These are phyloP conservation scores for Lipomyces starkeyi DNA, from an alignment of 805 yeast species.

Conservation along the genomic window DNA sequence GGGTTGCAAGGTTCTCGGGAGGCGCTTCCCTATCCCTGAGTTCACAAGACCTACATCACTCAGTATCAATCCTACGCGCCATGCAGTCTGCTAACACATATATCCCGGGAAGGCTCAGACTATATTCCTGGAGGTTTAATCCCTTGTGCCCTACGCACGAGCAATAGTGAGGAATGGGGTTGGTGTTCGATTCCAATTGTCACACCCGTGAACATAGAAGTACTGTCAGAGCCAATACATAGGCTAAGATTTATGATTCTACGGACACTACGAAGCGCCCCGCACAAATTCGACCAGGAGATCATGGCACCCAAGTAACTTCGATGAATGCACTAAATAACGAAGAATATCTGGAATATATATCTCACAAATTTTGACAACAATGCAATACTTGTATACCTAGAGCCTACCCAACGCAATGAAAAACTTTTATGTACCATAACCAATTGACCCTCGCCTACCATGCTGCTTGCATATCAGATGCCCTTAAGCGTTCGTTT, in stretches of 20 bases:
- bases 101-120: not conserved
- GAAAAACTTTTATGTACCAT: not conserved
- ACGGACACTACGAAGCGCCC: not conserved
- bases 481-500: constrained; percentile 24
- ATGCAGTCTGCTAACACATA: not conserved
- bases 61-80: not conserved
- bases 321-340: not conserved
- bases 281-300: too few species aligned
- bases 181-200: not conserved
- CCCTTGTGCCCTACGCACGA: not conserved
- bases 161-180: not conserved
- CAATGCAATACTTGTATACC: not conserved
- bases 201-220: too few species aligned
- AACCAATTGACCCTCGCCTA: not conserved
- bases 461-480: constrained; percentile 14
- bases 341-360: not conserved
- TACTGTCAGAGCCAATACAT: not conserved
- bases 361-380: not conserved
- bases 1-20: not conserved
- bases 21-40: not conserved
- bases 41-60: too few species aligned
- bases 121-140: too few species aligned
- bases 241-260: not conserved
- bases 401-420: not conserved
- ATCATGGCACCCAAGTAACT: too few species aligned